Evolutionary conservation across 257 asterid species (phyloP).

Genomic region (Anisodus acutangulus): DNA sequence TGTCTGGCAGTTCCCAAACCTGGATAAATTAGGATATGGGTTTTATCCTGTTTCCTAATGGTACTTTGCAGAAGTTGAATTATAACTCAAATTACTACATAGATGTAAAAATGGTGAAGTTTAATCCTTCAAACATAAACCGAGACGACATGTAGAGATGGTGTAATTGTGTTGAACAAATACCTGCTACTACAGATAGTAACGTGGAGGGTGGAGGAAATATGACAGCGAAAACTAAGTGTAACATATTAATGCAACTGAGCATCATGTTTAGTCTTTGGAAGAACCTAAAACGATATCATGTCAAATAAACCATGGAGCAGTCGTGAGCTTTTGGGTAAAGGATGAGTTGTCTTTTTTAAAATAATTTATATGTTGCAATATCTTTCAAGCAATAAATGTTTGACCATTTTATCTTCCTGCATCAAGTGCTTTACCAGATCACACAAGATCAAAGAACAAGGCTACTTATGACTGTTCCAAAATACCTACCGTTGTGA

Average conservation of each 20-base stretch:
- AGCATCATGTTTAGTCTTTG: not conserved
- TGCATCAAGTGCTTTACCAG: constrained; percentile 6
- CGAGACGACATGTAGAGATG: not conserved
- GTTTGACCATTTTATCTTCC: not conserved
- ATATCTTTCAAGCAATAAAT: not conserved
- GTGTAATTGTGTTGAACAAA: not conserved
- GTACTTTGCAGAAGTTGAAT: not conserved
- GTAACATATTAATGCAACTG: not conserved
- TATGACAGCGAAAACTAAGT: not conserved
- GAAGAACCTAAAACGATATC: not conserved
- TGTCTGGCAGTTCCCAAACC: constrained; percentile 6
- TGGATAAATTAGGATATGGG: not conserved
- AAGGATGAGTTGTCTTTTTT: not conserved
- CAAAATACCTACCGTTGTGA: constrained; percentile 72
- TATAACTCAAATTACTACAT: not conserved
- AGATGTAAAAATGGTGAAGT: constrained; percentile 15
- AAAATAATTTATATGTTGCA: not conserved
- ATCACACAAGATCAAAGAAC: not conserved
- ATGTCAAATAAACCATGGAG: not conserved
- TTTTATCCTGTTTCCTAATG: not conserved
- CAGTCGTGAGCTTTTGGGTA: not conserved
- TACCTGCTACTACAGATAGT: not conserved
- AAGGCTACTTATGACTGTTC: not conserved
- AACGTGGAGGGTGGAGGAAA: not conserved
- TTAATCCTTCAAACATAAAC: constrained; percentile 5